A percentile compares a stretch with the other conserved stretches of the same genome.
Evolutionary conservation across 2,329 filamentous ascomycete genomes (phyloP).

Genomic region (Fusarium abutilonis): DNA sequence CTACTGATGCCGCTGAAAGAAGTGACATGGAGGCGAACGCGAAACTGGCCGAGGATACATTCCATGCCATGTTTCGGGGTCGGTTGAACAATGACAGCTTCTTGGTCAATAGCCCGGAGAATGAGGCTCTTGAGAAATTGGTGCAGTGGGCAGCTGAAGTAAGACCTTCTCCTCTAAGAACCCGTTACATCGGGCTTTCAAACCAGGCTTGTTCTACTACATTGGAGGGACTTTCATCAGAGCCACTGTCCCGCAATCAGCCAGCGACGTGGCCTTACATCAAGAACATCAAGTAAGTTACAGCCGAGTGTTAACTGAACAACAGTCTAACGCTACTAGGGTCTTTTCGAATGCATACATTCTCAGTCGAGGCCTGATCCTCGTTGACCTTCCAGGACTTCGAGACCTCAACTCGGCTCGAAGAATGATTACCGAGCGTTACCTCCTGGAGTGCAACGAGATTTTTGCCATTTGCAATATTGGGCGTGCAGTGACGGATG

Average conservation of each 20-base stretch:
- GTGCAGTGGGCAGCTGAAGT: slow-evolving; percentile 37
- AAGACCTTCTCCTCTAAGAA: slow-evolving; percentile 10
- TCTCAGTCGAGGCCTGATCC: slow-evolving; percentile 57
- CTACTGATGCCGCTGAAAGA: slow-evolving; percentile 41
- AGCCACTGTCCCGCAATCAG: slow-evolving; percentile 28
- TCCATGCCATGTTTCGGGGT: slow-evolving; percentile 51
- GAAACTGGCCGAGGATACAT: slow-evolving; percentile 51
- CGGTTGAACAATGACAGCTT: slow-evolving; percentile 33
- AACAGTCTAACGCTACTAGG: slow-evolving; percentile 44
- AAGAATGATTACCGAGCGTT: slow-evolving; percentile 56
- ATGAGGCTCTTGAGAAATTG: slow-evolving; percentile 35
- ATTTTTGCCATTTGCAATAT: slow-evolving; percentile 58
- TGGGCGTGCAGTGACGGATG: slow-evolving; percentile 54
- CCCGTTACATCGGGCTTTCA: neutral
- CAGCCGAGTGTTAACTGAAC: fast-evolving
- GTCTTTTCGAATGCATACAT: slow-evolving; percentile 58
- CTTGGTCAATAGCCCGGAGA: slow-evolving; percentile 27
- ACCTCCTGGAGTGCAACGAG: slow-evolving; percentile 57
- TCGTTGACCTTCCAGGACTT: slow-evolving; percentile 59
- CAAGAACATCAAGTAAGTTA: slow-evolving; percentile 53
- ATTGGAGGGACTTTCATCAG: slow-evolving; percentile 53
- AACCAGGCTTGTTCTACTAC: slow-evolving; percentile 48
- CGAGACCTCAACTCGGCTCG: slow-evolving; percentile 59
- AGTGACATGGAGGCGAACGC: slow-evolving; percentile 44
- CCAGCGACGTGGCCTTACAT: slow-evolving; percentile 57